A percentile compares a stretch with the other conserved stretches of the same genome.
Evolutionary conservation across 345 rosid species (phyloP).

Genomic region (Salix exigua): DNA sequence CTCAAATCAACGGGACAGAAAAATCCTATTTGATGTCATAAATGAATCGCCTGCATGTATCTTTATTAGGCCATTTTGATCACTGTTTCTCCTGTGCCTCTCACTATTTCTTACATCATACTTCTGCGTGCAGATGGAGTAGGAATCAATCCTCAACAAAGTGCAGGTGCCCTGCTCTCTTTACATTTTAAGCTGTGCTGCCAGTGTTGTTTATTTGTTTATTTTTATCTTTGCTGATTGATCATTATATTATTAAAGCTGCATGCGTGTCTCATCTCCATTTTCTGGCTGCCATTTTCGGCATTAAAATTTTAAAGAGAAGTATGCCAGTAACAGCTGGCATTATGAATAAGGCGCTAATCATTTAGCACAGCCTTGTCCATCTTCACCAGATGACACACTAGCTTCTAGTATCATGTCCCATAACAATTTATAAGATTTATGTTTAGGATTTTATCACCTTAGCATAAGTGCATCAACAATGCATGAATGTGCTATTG

Average conservation of each 20-base stretch:
- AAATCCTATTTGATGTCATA: not conserved
- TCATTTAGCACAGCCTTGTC: not conserved
- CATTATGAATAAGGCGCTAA: not conserved
- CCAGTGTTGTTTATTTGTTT: not conserved
- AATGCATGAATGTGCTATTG: not conserved
- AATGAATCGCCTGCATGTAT: not conserved
- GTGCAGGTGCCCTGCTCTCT: constrained; percentile 61
- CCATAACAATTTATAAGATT: not conserved
- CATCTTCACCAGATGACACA: not conserved
- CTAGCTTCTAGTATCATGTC: not conserved
- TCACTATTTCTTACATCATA: not conserved
- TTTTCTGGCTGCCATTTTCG: not conserved
- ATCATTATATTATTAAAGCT: not conserved
- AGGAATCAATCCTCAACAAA: constrained; percentile 96
- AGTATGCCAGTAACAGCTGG: not conserved
- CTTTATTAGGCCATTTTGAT: not conserved
- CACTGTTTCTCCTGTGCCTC: not conserved
- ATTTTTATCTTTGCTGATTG: not conserved
- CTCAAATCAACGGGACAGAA: not conserved
- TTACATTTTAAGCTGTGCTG: not conserved
- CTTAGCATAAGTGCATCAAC: not conserved
- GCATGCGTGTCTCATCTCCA: not conserved
- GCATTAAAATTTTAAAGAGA: not conserved
- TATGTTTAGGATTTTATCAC: not conserved
- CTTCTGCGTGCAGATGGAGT: constrained; percentile 73